Evolutionary conservation across 805 yeast genomes (phyloP).

Genomic region (Pichia scutulata): DNA sequence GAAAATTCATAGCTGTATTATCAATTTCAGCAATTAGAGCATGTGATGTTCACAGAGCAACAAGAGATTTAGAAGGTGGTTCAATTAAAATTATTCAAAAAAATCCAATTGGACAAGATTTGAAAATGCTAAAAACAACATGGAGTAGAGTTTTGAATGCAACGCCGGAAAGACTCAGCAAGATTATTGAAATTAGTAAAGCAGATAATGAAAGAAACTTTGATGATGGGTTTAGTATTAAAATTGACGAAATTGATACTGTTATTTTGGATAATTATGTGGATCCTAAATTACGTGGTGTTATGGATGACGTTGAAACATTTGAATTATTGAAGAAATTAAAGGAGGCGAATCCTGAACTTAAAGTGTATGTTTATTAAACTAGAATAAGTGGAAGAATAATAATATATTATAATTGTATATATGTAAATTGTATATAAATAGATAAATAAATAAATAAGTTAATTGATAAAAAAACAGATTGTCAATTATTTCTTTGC

Average conservation of each 20-base stretch:
- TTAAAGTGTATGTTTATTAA: constrained; percentile 47
- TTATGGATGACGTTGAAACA: constrained; percentile 53
- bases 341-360: constrained; percentile 28
- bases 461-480: constrained; percentile 4
- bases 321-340: constrained; percentile 34
- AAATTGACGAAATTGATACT: constrained; percentile 38
- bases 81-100: constrained; percentile 69
- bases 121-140: constrained; percentile 36
- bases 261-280: constrained; percentile 56
- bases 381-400: background rate
- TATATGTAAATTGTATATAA: constrained; percentile 1
- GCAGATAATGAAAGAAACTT: constrained; percentile 3
- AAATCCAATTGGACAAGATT: constrained; percentile 61
- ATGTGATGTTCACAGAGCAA: constrained; percentile 72
- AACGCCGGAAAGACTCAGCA: constrained; percentile 53
- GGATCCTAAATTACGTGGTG: constrained; percentile 50
- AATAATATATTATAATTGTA: background rate
- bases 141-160: constrained; percentile 47
- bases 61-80: constrained; percentile 36
- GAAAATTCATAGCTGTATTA: constrained; percentile 44
- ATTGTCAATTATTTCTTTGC: constrained; percentile 5
- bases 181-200: constrained; percentile 11
- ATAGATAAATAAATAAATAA: constrained; percentile 2
- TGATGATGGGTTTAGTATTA: constrained; percentile 33
- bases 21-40: constrained; percentile 80